These are phyloP conservation scores for Phalaenopsis hybrid DNA, from an alignment of 116 monocot species.

Conservation along the genomic window DNA sequence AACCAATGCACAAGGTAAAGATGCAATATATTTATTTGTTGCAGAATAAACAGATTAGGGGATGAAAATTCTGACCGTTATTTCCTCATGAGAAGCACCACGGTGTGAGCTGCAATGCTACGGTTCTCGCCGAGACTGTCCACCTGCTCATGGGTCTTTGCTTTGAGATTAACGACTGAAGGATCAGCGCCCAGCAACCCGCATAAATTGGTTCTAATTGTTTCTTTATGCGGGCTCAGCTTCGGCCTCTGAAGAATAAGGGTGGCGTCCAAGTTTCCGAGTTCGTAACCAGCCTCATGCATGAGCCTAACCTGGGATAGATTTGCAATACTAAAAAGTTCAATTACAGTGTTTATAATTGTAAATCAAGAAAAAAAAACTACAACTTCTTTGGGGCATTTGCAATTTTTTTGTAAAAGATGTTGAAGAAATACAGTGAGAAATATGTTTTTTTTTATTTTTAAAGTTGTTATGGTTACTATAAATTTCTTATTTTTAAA, in stretches of 20 bases:
- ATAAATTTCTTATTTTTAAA: too few relatives aligned
- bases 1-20: too few relatives aligned
- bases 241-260: slow-evolving; percentile 84
- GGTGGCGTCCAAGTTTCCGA: slow-evolving; percentile 87
- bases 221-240: slow-evolving; percentile 89
- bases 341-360: too few relatives aligned
- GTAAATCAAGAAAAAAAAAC: too few relatives aligned
- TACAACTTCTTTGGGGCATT: too few relatives aligned
- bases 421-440: too few relatives aligned
- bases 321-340: background rate
- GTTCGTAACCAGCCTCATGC: slow-evolving; percentile 85
- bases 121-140: slow-evolving; percentile 95
- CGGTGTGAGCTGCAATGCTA: slow-evolving; percentile 53
- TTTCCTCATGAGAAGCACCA: slow-evolving; percentile 39
- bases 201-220: slow-evolving; percentile 68
- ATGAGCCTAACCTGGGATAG: slow-evolving; percentile 63
- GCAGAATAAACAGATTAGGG: too few relatives aligned
- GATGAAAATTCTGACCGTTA: slow-evolving; percentile 7
- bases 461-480: too few relatives aligned
- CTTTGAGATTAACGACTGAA: slow-evolving; percentile 24
- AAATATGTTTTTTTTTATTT: too few relatives aligned
- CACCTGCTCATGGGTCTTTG: slow-evolving; percentile 88
- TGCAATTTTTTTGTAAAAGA: too few relatives aligned
- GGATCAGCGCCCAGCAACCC: slow-evolving; percentile 62
- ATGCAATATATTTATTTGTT: too few relatives aligned